Percentiles rank a stretch among this genome's conserved stretches.
phyloP scores from a whole-genome alignment of 495 filamentous ascomycete genomes.

The Neurospora sp. region DNA sequence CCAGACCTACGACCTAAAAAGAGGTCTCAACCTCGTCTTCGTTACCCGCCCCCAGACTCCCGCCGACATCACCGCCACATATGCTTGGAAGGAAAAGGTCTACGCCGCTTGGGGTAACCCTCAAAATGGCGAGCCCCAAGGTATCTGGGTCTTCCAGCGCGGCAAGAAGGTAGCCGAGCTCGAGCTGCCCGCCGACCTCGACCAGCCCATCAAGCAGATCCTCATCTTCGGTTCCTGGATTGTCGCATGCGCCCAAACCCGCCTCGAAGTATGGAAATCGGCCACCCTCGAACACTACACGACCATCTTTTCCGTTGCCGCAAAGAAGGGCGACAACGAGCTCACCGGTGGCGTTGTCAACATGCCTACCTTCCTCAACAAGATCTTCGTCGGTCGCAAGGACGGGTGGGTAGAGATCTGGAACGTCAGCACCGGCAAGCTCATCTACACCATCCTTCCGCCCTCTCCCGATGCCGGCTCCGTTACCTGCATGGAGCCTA shows the following conservation, averaged over 20 bases:
- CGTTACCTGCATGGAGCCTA: slow-evolving; percentile 74
- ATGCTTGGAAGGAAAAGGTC: slow-evolving; percentile 77
- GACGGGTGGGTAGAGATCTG: slow-evolving; percentile 94
- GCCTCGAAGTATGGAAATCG: slow-evolving; percentile 83
- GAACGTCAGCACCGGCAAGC: slow-evolving; percentile 86
- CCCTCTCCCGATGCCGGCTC: slow-evolving; percentile 53
- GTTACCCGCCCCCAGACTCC: slow-evolving; percentile 85
- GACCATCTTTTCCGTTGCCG: slow-evolving; percentile 47
- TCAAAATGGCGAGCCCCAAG: slow-evolving; percentile 40
- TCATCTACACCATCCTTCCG: slow-evolving; percentile 75
- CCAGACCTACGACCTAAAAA: slow-evolving; percentile 88
- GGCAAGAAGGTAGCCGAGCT: slow-evolving; percentile 79
- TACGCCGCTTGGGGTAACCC: slow-evolving; percentile 75
- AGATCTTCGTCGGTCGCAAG: slow-evolving; percentile 74
- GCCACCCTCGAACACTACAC: slow-evolving; percentile 83
- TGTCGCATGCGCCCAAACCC: slow-evolving; percentile 62
- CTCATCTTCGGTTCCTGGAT: slow-evolving; percentile 87
- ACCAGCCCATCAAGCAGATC: slow-evolving; percentile 65
- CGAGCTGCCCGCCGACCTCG: slow-evolving; percentile 46
- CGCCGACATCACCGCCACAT: slow-evolving; percentile 70
- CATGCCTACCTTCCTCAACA: slow-evolving; percentile 93
- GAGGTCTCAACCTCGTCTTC: slow-evolving; percentile 83
- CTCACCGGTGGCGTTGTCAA: slow-evolving; percentile 64
- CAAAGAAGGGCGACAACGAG: slow-evolving; percentile 40
- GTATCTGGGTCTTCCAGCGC: slow-evolving; percentile 89